Percentiles rank a stretch among this genome's conserved stretches.
phyloP scores from a whole-genome alignment of 163 green algal species.

The Dunaliella salina region DNA sequence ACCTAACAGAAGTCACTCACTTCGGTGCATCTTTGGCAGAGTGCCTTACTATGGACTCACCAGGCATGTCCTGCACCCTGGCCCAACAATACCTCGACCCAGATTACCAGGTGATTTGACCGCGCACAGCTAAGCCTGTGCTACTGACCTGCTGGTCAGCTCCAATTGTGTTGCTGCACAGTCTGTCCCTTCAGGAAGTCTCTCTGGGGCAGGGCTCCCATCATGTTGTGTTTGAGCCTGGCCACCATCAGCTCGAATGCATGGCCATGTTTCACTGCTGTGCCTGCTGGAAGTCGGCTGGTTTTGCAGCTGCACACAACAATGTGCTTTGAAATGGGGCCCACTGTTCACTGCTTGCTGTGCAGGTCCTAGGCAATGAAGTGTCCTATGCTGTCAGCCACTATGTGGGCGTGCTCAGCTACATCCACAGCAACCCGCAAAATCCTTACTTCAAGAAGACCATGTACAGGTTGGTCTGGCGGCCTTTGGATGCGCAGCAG shows the following conservation, averaged over 20 bases:
- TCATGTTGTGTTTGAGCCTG: background rate
- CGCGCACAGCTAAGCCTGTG: background rate
- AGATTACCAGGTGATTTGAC: background rate
- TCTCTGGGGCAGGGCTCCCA: background rate
- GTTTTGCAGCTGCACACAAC: background rate
- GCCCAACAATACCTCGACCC: background rate
- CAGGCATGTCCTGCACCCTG: background rate
- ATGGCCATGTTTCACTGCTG: background rate
- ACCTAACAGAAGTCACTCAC: background rate
- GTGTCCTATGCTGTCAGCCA: conserved; percentile 17
- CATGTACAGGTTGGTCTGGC: conserved; percentile 8
- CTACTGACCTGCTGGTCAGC: background rate
- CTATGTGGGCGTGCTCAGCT: conserved; percentile 11
- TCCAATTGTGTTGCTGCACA: background rate
- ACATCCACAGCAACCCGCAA: conserved; percentile 10
- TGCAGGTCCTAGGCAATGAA: conserved; percentile 4
- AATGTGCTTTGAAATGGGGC: background rate
- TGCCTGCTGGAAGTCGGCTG: background rate
- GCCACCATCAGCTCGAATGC: background rate
- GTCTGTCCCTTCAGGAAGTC: background rate
- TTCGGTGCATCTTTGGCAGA: background rate
- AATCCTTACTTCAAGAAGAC: conserved; percentile 19
- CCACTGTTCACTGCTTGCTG: background rate
- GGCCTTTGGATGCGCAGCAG: background rate
- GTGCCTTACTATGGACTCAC: background rate